Evolutionary conservation across 192 early-diverging fungal genomes (phyloP).

Genomic region (Coemansia sp.): DNA sequence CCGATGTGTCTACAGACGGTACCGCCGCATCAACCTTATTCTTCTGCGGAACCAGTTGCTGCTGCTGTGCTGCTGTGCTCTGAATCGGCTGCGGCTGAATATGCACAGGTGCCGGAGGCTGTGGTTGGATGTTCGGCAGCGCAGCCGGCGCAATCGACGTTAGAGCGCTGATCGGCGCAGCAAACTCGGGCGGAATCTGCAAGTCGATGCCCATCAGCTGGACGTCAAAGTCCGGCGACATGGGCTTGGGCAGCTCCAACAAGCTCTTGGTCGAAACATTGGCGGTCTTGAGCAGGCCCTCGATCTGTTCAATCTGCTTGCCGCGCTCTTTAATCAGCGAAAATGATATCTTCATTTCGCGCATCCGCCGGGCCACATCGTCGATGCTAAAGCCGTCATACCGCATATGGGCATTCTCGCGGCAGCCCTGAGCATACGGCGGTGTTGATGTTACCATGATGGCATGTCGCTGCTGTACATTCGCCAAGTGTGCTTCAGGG

Average conservation of each 20-base stretch:
- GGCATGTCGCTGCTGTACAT: constrained; percentile 49
- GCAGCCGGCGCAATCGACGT: constrained; percentile 18
- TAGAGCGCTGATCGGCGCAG: constrained; percentile 5
- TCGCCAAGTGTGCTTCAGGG: constrained; percentile 42
- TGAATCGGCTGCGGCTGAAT: constrained; percentile 5
- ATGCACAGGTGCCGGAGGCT: constrained; percentile 8
- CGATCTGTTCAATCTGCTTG: constrained; percentile 40
- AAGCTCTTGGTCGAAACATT: constrained; percentile 35
- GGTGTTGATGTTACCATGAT: constrained; percentile 50
- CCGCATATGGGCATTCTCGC: constrained; percentile 47
- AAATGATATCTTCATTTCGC: constrained; percentile 51
- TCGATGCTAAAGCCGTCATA: constrained; percentile 47
- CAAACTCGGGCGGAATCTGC: constrained; percentile 32
- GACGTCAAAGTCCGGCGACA: constrained; percentile 47
- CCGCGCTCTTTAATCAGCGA: constrained; percentile 52
- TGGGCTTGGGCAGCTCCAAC: constrained; percentile 34
- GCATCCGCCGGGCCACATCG: constrained; percentile 47
- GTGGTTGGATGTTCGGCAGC: constrained; percentile 39
- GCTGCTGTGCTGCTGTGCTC: not conserved
- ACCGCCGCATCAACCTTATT: constrained; percentile 22
- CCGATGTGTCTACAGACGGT: constrained; percentile 1
- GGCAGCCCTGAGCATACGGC: constrained; percentile 42
- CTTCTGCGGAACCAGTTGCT: constrained; percentile 33
- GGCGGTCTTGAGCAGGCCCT: constrained; percentile 34
- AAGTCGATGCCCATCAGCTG: constrained; percentile 44